Conservation (phyloP, 192 early-diverging fungal genomes). For the Backusella macrospora region DNA sequence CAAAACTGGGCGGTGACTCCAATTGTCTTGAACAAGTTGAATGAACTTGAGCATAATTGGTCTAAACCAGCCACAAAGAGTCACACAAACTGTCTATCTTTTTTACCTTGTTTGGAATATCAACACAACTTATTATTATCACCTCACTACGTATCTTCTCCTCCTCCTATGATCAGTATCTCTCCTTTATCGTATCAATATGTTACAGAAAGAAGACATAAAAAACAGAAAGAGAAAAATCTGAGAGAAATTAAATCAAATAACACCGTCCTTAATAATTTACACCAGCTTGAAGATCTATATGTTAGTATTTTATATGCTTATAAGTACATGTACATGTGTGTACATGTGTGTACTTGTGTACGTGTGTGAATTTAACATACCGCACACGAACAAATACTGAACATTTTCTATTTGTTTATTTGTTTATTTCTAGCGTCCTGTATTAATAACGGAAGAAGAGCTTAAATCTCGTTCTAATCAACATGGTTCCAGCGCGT, state of each 20-base stretch:
- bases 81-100: neutral
- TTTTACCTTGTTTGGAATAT: neutral
- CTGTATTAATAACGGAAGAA: too few species aligned
- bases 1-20: neutral
- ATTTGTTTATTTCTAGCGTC: too few species aligned
- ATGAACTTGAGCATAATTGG: neutral
- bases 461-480: too few species aligned
- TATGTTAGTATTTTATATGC: neutral
- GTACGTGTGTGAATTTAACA: too few species aligned
- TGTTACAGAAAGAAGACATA: neutral
- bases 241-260: neutral
- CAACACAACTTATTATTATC: neutral
- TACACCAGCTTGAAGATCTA: neutral
- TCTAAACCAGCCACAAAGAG: conserved; percentile 9
- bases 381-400: too few species aligned
- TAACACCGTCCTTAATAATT: neutral
- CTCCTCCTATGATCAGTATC: neutral
- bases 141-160: neutral
- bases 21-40: neutral
- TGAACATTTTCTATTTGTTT: too few species aligned
- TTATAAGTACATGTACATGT: neutral
- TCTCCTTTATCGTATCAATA: neutral
- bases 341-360: neutral
- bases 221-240: neutral
- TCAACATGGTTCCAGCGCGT: too few species aligned